Conservation (phyloP, 225 moss, liverwort and hornwort genomes). For the Climacium dendroides region DNA sequence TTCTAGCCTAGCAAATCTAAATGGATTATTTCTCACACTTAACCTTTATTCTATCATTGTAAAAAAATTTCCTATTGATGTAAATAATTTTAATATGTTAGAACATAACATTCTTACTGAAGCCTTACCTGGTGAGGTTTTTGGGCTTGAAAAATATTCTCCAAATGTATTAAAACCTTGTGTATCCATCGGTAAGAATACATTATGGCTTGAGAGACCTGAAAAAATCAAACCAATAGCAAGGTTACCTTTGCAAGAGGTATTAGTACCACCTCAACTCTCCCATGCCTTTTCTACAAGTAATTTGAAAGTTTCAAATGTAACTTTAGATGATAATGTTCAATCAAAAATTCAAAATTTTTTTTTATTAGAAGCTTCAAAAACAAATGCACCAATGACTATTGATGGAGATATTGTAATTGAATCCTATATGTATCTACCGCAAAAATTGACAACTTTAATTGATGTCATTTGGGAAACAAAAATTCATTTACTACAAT, state of each 20-base stretch:
- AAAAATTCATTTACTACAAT: conserved; percentile 11
- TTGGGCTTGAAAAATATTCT: background rate
- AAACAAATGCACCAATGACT: background rate
- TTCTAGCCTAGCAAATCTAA: conserved; percentile 18
- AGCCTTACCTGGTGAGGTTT: background rate
- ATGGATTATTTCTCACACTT: conserved; percentile 39
- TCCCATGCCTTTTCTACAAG: background rate
- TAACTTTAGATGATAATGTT: background rate
- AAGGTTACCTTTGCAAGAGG: background rate
- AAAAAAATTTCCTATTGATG: conserved; percentile 18
- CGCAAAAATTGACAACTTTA: background rate
- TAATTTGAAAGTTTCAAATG: background rate
- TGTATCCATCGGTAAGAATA: background rate
- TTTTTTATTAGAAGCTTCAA: too few relatives aligned
- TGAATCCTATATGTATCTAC: background rate
- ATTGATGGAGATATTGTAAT: background rate
- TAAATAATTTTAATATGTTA: background rate
- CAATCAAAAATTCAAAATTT: too few relatives aligned
- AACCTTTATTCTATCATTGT: conserved; percentile 45
- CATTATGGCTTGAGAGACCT: background rate
- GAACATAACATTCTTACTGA: background rate
- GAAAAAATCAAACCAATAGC: background rate
- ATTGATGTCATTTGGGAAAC: conserved; percentile 1
- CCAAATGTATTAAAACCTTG: background rate
- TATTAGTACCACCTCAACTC: background rate